Evolutionary conservation across 352 stramenopile species (phyloP).

Genomic region (Phytopythium vexans): DNA sequence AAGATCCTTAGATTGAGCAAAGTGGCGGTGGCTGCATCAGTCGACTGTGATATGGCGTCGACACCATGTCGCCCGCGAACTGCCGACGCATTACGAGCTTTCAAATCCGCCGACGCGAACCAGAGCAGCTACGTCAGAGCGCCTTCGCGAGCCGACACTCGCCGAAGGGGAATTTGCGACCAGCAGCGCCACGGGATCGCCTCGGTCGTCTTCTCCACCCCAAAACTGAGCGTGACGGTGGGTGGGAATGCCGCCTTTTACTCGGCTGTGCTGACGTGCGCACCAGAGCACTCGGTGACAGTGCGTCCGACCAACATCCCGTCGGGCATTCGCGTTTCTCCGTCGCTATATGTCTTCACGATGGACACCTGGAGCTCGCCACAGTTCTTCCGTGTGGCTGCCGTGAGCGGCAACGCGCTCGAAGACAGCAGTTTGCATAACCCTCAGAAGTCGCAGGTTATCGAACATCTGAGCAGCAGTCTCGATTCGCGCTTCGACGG

Average conservation of each 20-base stretch:
- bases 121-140: background rate
- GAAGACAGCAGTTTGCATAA: constrained; percentile 20
- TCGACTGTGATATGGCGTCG: too few relatives aligned
- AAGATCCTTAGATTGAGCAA: too few relatives aligned
- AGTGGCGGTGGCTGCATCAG: too few relatives aligned
- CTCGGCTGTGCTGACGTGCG: constrained; percentile 37
- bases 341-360: constrained; percentile 44
- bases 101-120: background rate
- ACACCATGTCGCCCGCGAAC: too few relatives aligned
- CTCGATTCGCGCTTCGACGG: constrained; percentile 45
- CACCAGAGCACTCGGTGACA: constrained; percentile 41
- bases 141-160: background rate
- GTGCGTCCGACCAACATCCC: constrained; percentile 43
- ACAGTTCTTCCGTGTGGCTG: constrained; percentile 50
- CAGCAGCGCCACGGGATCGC: constrained; percentile 5
- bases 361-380: constrained; percentile 40
- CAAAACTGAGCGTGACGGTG: constrained; percentile 34
- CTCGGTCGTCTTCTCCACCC: constrained; percentile 36
- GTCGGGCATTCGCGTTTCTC: constrained; percentile 44
- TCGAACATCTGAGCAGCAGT: constrained; percentile 53
- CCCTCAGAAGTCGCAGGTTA: constrained; percentile 23
- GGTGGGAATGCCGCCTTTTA: constrained; percentile 52
- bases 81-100: too few relatives aligned
- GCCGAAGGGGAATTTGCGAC: background rate
- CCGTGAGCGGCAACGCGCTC: constrained; percentile 17